Base-by-base conservation (phyloP, 1,284 basidiomycete species). In the Neonothopanus nambi region DNA sequence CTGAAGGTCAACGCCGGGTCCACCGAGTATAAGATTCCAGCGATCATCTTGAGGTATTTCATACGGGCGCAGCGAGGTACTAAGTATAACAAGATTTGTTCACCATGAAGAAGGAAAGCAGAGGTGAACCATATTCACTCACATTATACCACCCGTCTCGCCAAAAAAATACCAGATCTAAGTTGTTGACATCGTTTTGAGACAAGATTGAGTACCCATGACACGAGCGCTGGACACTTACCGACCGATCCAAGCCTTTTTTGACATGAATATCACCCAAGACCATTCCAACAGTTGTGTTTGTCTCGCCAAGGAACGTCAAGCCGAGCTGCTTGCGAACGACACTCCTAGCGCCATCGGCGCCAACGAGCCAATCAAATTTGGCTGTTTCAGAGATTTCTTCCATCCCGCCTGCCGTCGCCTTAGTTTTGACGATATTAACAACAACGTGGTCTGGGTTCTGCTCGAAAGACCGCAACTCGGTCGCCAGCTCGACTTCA, bases 11-110 rank as follows among this genome's bases (percentile, higher is more conserved):
- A 70, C 15, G 13, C 68, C 61, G 13, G 67, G 61, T 48, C 61
- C 64, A 5, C 63, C 65, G 13, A 76, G 53, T 11, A 69, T 55
- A 36, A 74, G 68, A 40, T 65, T 70, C 60, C 68, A 74, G 3
- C 76, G 60, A 17, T 68, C 65, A 2, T 48, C 13, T 9, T 42
- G 48, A 35, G 47, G 40, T 4, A 59, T 65, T 55, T 68, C 66
- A 12, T 64, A 67, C 9, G 66, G 63, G 5, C 70, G 67, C 17
- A 73, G 56, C 37, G 65, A 64, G 33, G 70, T 61, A 41, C 72
- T 74, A 26, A 11, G 41, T 11, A n/a, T 5, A 24, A 9, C 15
- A 8, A 57, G 17, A 48, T 66, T 58, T 21, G 68, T 65, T 38
- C 70, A 15, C 67, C 62, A 48, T 59, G 64, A 58, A 55, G 13